Base-by-base conservation (phyloP, 2,329 filamentous ascomycete species). In the Pseudogymnoascus sp. region DNA sequence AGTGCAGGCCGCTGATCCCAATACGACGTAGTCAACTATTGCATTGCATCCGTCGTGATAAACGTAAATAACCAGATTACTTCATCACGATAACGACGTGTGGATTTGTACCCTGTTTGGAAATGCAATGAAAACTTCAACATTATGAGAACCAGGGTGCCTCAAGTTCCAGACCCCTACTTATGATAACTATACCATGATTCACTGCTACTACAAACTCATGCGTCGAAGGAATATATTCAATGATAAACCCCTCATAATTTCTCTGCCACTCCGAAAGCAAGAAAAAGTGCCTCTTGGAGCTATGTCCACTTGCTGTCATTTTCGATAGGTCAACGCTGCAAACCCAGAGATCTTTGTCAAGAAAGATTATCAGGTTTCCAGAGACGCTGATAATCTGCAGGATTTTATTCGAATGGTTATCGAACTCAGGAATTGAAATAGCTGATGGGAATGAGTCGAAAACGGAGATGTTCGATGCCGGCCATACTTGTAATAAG, bases 341-440 rank as follows among this genome's bases (percentile, higher is more conserved):
- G 62, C 71, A 73, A 1, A 72, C 53, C 71, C 70, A 73, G 1
- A 70, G 62, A 22, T 69, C 65, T 16, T 46, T 64, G 31, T 72
- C 70, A 4, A 72, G 62, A 38, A 73, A 72, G 0, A 71, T 22
- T 2, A 72, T 10, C 2, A 63, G 66, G 6, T 63, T 66, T 1
- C 61, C 65, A 6, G 50, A 33, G 0, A 68, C 22, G 6, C 65
- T 60, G 14, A 72, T 62, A 4, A 72, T 46, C 6, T 64, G 35
- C 1, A 62, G 22, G 1, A 68, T 63, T 8, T 41, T 59, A 43
- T 43, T 14, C 41, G 41, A 35, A 4, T 59, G 24, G 11, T 31
- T 59, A 8, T 59, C 33, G 24, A 35, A 59, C 2, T 7, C 4
- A 0, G 53, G 24, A 12, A 59, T 43, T 3, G 41, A 43, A 3